Base-by-base conservation (phyloP, 352 stramenopile genomes). In the Phytopythium mirpurense region DNA sequence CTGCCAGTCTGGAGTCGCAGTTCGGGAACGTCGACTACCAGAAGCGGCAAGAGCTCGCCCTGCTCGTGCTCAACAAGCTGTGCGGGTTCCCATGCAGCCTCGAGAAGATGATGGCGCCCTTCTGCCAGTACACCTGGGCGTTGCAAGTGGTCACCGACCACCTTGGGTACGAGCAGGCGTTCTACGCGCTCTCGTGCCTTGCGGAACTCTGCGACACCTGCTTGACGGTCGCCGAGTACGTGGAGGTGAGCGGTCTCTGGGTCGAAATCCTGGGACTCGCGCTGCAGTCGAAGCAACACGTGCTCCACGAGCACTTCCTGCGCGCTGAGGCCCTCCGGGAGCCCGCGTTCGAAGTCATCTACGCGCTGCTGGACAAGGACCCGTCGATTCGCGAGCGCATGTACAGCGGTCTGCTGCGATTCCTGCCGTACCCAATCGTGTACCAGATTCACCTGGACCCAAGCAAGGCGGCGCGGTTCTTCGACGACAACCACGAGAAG, bases 401-500 rank as follows among this genome's bases (percentile, higher is more conserved):
- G 78, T 90, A 88, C 52, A 83, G 65, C 21, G 72, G 67, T 0
- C 63, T 93, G 14, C 84, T 76, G 19, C 68, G 79, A 1, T 93
- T 93, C 54, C 60, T 93, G 43, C 82, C 82, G 21, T 90, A 93
- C 37, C 79, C 82, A 5, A 70, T 93, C 43, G 79, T 93, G 24
- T 93, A 90, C 49, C 79, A 90, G 66, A 83, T 93, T 50, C 79
- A 93, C 44, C 50, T 90, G 40, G 79, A 93, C 54, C 81, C 80
- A 9, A 87, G 63, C 56, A 80, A 84, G 34, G 75, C 82, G 14
- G 63, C 67, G 8, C 67, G 83, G 42, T 90, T 90, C 52, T 93
- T 93, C 32, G 82, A 93, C 29, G 82, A 90, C 59, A 86, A 89
- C 51, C 79, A 90, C 50, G 78, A 90, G 10, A 93, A 90, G 51